Conservation (phyloP, 257 asterid species). For the Solanum ossicruentum region DNA sequence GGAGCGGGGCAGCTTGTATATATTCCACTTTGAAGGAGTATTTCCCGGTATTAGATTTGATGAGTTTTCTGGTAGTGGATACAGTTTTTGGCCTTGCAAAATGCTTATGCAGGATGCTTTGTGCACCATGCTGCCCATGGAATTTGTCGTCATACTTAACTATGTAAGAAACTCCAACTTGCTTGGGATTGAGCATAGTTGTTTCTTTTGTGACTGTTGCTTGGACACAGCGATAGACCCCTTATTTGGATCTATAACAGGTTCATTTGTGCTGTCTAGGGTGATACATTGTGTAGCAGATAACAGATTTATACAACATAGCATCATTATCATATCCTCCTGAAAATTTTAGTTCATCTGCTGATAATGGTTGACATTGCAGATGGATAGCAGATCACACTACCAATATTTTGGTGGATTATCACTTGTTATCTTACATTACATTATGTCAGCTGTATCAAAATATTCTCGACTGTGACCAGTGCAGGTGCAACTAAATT, state of each 20-base stretch:
- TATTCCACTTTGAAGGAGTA: background rate
- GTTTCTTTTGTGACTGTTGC: background rate
- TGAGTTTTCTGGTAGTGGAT: background rate
- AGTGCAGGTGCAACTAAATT: background rate
- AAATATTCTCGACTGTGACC: background rate
- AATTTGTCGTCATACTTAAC: background rate
- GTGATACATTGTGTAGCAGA: background rate
- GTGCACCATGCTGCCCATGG: background rate
- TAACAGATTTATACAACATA: background rate
- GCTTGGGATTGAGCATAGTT: background rate
- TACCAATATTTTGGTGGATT: background rate
- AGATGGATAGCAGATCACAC: background rate
- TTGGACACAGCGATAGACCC: background rate
- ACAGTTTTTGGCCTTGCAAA: background rate
- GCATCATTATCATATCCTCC: background rate
- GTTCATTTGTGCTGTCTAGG: background rate
- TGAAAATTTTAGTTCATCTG: background rate
- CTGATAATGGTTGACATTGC: background rate
- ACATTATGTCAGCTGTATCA: background rate
- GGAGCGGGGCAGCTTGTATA: background rate
- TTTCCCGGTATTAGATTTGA: background rate
- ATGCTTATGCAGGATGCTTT: no score
- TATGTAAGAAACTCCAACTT: background rate
- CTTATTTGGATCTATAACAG: background rate
- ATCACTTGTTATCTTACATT: background rate